Conservation (phyloP, 2,329 filamentous ascomycete genomes). For the Colletotrichum cereale region DNA sequence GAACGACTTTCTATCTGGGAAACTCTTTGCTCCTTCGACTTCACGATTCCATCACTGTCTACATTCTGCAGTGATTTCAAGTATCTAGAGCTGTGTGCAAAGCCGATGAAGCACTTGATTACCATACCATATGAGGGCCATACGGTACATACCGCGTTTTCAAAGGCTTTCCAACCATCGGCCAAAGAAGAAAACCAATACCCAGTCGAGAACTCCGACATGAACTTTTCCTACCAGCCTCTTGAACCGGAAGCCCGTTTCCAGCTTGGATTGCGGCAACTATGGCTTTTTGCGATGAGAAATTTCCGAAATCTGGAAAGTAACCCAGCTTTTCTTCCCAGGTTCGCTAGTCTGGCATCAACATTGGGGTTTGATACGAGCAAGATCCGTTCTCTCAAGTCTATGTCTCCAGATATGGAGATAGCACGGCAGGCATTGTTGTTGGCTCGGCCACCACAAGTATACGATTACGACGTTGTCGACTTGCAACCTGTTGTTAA, state of each 20-base stretch:
- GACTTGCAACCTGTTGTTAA: not conserved
- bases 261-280: not conserved
- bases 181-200: not conserved
- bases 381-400: not conserved
- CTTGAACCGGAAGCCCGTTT: not conserved
- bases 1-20: not conserved
- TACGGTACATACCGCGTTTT: not conserved
- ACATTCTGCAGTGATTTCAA: not conserved
- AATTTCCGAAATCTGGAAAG: not conserved
- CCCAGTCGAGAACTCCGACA: not conserved
- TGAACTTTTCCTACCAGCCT: not conserved
- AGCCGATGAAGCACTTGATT: not conserved
- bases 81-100: not conserved
- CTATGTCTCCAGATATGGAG: not conserved
- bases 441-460: not conserved
- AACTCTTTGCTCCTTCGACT: not conserved
- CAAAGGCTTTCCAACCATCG: not conserved
- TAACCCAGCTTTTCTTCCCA: not conserved
- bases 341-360: not conserved
- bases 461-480: not conserved
- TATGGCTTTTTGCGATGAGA: not conserved
- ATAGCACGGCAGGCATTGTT: not conserved
- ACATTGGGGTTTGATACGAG: not conserved
- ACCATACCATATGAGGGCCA: not conserved
- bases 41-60: not conserved